Percentiles rank a stretch among this genome's conserved stretches.
Evolutionary conservation across 805 yeast species (phyloP).

Genomic region (Metschnikowia anglica): DNA sequence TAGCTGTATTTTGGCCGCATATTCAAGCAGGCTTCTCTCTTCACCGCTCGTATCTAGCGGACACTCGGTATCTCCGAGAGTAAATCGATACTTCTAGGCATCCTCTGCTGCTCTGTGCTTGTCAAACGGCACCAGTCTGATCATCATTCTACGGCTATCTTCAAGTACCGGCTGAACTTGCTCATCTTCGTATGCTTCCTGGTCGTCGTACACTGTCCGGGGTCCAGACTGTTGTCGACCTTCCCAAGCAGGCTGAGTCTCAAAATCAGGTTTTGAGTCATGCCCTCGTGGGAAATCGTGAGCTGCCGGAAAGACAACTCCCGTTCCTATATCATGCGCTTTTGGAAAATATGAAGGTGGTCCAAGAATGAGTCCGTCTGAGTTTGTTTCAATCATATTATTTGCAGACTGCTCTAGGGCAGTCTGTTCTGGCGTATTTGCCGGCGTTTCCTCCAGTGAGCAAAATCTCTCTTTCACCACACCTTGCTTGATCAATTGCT

Average conservation of each 20-base stretch:
- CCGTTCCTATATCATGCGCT: not conserved
- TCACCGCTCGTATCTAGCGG: conserved; percentile 7
- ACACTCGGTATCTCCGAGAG: conserved; percentile 11
- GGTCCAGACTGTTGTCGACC: not conserved
- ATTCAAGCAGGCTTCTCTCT: conserved; percentile 7
- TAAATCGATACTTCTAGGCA: conserved; percentile 10
- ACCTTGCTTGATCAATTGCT: conserved; percentile 3
- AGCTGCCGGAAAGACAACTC: too few relatives aligned
- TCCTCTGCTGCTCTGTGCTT: conserved; percentile 5
- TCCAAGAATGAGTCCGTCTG: not conserved
- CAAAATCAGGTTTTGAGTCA: too few relatives aligned
- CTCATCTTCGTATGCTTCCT: not conserved
- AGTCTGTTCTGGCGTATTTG: too few relatives aligned
- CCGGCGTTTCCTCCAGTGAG: not conserved
- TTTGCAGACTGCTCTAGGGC: too few relatives aligned
- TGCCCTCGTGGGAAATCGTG: too few relatives aligned
- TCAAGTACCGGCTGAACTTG: not conserved
- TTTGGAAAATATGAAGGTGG: conserved; percentile 1
- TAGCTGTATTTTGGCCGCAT: conserved; percentile 5
- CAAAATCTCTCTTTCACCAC: conserved; percentile 2
- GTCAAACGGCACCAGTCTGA: not conserved
- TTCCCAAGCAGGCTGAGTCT: not conserved
- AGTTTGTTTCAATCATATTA: too few relatives aligned
- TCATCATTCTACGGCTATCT: not conserved
- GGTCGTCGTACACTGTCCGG: not conserved